phyloP scores from a whole-genome alignment of 2,329 filamentous ascomycete species.

The Lecanosticta acicola region DNA sequence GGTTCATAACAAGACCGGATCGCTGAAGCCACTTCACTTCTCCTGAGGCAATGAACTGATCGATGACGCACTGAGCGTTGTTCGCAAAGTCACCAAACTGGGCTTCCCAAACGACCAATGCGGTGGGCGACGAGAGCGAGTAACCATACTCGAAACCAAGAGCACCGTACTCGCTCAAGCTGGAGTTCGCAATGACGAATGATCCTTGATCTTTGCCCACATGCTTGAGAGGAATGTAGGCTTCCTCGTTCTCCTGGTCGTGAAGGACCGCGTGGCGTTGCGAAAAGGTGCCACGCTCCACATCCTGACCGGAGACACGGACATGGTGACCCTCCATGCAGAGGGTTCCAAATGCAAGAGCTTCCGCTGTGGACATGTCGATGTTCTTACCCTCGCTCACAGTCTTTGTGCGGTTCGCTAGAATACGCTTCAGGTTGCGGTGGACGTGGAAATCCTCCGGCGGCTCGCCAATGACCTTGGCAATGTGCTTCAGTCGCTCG shows the following conservation, averaged over 20 bases:
- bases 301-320: conserved; percentile 95
- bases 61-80: conserved; percentile 97
- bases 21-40: conserved; percentile 99
- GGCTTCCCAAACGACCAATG: conserved; percentile 98
- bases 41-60: conserved; percentile 96
- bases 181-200: conserved; percentile 97
- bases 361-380: conserved; percentile 96
- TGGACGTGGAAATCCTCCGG: conserved; percentile 86
- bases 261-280: conserved; percentile 96
- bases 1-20: conserved; percentile 89
- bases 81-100: conserved; percentile 99
- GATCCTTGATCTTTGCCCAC: conserved; percentile 86
- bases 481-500: conserved; percentile 74
- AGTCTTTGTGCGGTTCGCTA: conserved; percentile 82
- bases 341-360: conserved; percentile 86
- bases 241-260: conserved; percentile 90
- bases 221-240: conserved; percentile 87
- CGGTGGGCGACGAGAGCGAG: conserved; percentile 92
- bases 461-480: conserved; percentile 66
- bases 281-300: conserved; percentile 98
- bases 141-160: conserved; percentile 99
- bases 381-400: conserved; percentile 89
- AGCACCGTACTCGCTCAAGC: conserved; percentile 64
- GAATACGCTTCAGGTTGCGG: conserved; percentile 94
- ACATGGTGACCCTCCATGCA: conserved; percentile 94